phyloP scores from a whole-genome alignment of 2,329 filamentous ascomycete species.

The Pseudogymnoascus sp. region DNA sequence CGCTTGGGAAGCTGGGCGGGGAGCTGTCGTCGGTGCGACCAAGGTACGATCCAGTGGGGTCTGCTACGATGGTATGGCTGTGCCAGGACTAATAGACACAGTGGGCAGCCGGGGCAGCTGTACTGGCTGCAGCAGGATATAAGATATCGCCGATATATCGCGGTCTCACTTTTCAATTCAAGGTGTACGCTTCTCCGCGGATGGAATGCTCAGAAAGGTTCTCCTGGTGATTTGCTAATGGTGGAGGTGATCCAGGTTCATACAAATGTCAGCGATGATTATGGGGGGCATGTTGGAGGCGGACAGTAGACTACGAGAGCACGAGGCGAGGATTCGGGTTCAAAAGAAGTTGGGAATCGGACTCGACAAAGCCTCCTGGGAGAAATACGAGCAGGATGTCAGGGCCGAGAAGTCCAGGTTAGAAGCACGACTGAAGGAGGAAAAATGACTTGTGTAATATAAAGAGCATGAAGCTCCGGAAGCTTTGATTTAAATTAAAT shows the following conservation, averaged over 20 bases:
- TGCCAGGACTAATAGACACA: constrained; percentile 24
- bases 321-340: constrained; percentile 58
- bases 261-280: constrained; percentile 84
- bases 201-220: constrained; percentile 4
- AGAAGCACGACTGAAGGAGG: constrained; percentile 6
- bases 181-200: constrained; percentile 50
- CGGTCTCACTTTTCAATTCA: constrained; percentile 66
- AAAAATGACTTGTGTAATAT: constrained; percentile 8
- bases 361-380: constrained; percentile 61
- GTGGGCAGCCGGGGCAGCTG: constrained; percentile 61
- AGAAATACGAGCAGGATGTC: constrained; percentile 53
- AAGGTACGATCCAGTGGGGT: constrained; percentile 40
- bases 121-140: constrained; percentile 56
- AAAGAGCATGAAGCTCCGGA: constrained; percentile 15
- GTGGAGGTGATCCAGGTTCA: constrained; percentile 49
- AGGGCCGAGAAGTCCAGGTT: constrained; percentile 16
- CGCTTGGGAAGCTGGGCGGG: constrained; percentile 62
- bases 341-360: constrained; percentile 48
- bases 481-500: not conserved
- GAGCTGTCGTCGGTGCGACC: constrained; percentile 57
- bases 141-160: constrained; percentile 64
- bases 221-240: not conserved
- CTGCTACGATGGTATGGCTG: not conserved
- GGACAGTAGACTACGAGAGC: constrained; percentile 58
- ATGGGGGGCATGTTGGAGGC: constrained; percentile 70